Evolutionary conservation across 1,284 basidiomycete species (phyloP).

Genomic region (Boletellus sp.): DNA sequence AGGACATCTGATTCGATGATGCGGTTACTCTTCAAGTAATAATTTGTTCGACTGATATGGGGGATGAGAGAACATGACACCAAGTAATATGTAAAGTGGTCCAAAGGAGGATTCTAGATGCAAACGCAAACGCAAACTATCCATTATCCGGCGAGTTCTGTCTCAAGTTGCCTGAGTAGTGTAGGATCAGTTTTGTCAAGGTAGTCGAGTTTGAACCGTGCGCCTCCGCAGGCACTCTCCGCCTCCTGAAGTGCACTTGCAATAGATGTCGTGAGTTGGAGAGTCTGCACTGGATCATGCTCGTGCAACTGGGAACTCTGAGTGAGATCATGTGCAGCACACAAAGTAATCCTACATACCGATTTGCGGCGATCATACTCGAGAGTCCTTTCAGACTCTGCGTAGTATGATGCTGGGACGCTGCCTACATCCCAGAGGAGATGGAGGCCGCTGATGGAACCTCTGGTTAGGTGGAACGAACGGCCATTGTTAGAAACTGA

Average conservation of each 20-base stretch:
- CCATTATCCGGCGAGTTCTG: conserved; percentile 37
- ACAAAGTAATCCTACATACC: conserved; percentile 38
- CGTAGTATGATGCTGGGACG: conserved; percentile 53
- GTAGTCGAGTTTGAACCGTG: conserved; percentile 56
- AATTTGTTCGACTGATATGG: conserved; percentile 1
- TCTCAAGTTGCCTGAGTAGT: conserved; percentile 66
- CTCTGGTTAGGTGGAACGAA: background rate
- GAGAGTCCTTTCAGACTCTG: conserved; percentile 57
- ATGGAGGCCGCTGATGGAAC: conserved; percentile 34
- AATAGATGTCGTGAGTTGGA: conserved; percentile 58
- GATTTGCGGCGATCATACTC: conserved; percentile 68
- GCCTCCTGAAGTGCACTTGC: conserved; percentile 57
- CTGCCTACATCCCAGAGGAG: conserved; percentile 67
- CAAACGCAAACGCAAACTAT: background rate
- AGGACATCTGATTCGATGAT: conserved; percentile 9
- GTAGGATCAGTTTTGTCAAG: conserved; percentile 64
- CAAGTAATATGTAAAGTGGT: background rate
- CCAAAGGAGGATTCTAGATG: background rate
- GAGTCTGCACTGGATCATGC: conserved; percentile 63
- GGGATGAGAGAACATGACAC: conserved; percentile 3
- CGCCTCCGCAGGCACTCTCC: conserved; percentile 53
- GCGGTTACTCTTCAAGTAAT: conserved; percentile 1
- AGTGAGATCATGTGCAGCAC: conserved; percentile 4
- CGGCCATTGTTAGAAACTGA: conserved; percentile 2
- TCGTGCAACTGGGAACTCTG: conserved; percentile 52